These are phyloP conservation scores for Alectoria sarmentosa DNA, from an alignment of 495 filamentous ascomycete genomes.

Conservation along the genomic window DNA sequence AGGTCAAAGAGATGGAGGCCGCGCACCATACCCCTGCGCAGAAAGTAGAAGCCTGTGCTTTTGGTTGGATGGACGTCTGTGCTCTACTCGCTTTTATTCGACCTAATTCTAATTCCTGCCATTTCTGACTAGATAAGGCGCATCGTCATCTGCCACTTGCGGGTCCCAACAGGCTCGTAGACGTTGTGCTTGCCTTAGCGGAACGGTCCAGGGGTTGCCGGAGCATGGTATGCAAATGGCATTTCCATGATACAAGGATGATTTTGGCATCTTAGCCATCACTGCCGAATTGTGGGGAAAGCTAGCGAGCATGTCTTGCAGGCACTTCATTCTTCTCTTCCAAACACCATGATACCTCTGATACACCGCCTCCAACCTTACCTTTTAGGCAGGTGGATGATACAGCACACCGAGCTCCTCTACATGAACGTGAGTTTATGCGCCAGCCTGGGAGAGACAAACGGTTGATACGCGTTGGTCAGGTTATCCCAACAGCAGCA, in stretches of 20 bases:
- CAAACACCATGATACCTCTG: background rate
- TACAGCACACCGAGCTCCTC: background rate
- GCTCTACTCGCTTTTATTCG: background rate
- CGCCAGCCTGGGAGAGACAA: background rate
- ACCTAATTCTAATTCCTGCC: background rate
- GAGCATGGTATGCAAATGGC: background rate
- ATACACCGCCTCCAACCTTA: background rate
- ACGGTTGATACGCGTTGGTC: background rate
- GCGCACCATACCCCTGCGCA: background rate
- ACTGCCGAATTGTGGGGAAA: slow-evolving; percentile 3
- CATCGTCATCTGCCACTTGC: background rate
- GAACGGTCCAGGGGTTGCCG: slow-evolving; percentile 1
- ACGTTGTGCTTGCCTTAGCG: background rate
- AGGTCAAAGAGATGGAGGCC: background rate
- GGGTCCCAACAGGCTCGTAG: background rate
- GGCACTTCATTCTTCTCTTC: background rate
- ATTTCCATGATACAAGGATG: background rate
- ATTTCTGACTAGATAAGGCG: background rate
- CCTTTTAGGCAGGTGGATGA: background rate
- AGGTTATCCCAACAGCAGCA: background rate
- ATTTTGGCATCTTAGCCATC: background rate
- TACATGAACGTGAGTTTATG: background rate
- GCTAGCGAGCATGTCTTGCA: background rate
- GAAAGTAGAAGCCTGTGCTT: background rate
- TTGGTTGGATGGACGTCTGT: background rate